Percentiles rank a stretch among this genome's conserved stretches.
These are phyloP conservation scores for Garcia nutans DNA, from an alignment of 345 rosid species.

Conservation along the genomic window DNA sequence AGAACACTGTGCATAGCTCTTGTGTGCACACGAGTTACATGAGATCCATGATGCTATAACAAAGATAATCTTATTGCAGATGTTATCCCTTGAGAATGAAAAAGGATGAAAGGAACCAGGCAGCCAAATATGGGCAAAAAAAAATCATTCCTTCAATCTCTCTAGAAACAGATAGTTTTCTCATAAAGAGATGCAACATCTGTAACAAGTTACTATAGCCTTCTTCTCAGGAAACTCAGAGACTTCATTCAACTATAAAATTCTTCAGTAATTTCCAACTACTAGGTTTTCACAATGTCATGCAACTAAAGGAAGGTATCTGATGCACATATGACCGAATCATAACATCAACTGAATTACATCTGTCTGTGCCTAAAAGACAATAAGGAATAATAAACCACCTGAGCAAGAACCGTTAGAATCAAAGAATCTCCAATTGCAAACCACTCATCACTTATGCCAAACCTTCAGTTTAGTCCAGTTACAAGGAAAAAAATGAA, in stretches of 20 bases:
- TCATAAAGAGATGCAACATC: neutral
- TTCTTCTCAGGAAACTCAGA: neutral
- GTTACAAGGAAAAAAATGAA: conserved; percentile 61
- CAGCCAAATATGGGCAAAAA: neutral
- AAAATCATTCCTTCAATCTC: neutral
- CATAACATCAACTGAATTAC: neutral
- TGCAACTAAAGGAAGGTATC: neutral
- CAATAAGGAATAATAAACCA: conserved; percentile 17
- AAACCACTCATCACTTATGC: conserved; percentile 95
- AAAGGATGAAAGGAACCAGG: neutral
- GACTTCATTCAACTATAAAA: neutral
- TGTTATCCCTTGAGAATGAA: neutral
- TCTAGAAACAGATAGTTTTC: neutral
- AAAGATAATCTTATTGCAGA: neutral
- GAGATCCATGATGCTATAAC: neutral
- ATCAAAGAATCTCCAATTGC: conserved; percentile 94
- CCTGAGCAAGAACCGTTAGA: conserved; percentile 90
- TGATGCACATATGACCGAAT: neutral
- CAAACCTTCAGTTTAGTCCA: conserved; percentile 72
- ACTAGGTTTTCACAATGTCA: neutral
- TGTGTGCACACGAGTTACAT: neutral
- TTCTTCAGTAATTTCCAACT: neutral
- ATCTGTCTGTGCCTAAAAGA: neutral
- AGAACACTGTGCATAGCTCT: neutral
- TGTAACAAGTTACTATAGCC: neutral